Conservation (phyloP, 2,329 filamentous ascomycete species). For the Beauveria asiatica region DNA sequence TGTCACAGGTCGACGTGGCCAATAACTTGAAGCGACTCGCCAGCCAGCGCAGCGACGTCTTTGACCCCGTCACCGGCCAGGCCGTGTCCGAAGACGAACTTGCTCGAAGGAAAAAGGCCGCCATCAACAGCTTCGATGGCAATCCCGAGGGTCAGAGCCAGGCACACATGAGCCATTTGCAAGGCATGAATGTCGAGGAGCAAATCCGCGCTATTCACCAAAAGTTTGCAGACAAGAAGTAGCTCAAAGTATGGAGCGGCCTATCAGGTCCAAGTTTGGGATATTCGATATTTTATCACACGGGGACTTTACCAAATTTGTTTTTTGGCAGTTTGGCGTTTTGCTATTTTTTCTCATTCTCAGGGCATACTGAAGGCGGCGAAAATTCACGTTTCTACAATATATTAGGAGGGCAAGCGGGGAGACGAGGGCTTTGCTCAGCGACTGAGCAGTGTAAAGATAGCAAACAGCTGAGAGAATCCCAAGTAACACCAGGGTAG, state of each 20-base stretch:
- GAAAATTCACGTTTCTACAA: neutral
- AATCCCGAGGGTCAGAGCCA: conserved; percentile 50
- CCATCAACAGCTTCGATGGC: conserved; percentile 56
- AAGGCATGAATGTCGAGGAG: conserved; percentile 72
- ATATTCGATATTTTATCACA: neutral
- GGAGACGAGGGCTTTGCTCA: neutral
- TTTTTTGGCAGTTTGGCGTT: neutral
- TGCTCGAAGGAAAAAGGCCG: conserved; percentile 67
- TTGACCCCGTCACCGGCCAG: conserved; percentile 64
- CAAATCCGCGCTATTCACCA: conserved; percentile 63
- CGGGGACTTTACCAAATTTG: neutral
- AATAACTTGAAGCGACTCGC: conserved; percentile 94
- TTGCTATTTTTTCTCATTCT: neutral
- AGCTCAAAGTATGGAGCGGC: conserved; percentile 8
- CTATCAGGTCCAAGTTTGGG: neutral
- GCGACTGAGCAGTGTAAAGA: conserved; percentile 1
- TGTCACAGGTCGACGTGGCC: conserved; percentile 79
- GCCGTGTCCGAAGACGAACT: conserved; percentile 65
- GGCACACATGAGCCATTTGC: conserved; percentile 48
- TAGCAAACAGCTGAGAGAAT: neutral
- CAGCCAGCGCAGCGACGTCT: conserved; percentile 79
- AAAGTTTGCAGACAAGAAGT: conserved; percentile 38
- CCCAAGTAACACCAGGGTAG: neutral
- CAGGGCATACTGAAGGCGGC: neutral
- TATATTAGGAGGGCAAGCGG: neutral